Conservation (phyloP, 139 green algal species). For the Zygnema circumcarinatum region DNA sequence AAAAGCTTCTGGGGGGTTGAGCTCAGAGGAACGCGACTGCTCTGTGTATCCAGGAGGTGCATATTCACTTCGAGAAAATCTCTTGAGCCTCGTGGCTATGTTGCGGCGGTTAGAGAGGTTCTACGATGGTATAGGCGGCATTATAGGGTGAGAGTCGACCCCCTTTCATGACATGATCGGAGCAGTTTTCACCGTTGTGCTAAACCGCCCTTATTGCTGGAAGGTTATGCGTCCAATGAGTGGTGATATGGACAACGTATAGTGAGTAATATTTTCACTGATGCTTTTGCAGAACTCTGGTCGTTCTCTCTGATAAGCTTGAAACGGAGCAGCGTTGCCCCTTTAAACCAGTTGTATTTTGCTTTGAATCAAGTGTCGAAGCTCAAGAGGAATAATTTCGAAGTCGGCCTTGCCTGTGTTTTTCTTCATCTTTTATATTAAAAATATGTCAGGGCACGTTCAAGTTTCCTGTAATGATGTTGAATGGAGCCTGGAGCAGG, state of each 20-base stretch:
- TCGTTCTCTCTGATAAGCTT: background rate
- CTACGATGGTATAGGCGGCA: slow-evolving; percentile 93
- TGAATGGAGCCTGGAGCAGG: slow-evolving; percentile 13
- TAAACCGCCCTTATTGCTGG: too few species aligned
- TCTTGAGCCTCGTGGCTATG: slow-evolving; percentile 28
- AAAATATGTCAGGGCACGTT: too few species aligned
- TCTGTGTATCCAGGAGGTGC: background rate
- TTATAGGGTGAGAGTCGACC: slow-evolving; percentile 75
- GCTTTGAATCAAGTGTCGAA: too few species aligned
- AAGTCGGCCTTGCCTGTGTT: too few species aligned
- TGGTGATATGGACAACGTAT: too few species aligned
- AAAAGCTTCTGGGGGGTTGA: background rate
- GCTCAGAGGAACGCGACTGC: background rate
- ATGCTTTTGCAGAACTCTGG: background rate
- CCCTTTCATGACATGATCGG: background rate
- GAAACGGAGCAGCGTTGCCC: background rate
- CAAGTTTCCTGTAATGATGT: too few species aligned
- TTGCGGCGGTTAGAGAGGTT: slow-evolving; percentile 72
- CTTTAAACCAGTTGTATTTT: too few species aligned
- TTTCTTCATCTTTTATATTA: too few species aligned
- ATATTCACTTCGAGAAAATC: slow-evolving; percentile 22
- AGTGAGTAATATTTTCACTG: background rate
- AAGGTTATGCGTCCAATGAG: too few species aligned
- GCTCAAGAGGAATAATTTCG: too few species aligned
- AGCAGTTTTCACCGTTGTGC: background rate